Evolutionary conservation across 2,329 filamentous ascomycete genomes (phyloP), one percentile per base, ranked within the genome.

Genomic region (Aspergillus fischeri): DNA sequence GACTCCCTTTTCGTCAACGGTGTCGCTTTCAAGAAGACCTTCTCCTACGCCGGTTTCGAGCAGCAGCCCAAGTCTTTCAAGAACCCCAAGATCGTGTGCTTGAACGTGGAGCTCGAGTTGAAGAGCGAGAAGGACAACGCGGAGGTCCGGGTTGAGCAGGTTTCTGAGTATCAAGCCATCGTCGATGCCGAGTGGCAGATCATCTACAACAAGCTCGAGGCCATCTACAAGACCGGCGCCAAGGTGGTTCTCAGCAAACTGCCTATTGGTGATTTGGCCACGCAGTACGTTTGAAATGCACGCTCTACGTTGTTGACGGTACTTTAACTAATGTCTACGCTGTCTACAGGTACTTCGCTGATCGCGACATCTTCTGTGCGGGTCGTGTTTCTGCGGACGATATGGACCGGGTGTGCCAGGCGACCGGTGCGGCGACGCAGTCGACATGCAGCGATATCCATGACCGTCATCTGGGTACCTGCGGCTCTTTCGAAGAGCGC

Each of bases 61-160:
- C 94, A 99, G 80, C 94, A 99, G 80, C 94, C 94, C 65, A 99
- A 99, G 79, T 87, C 85, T 7, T 97, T 99, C 82, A 86, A 84
- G 73, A 86, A 96, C 77, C 94, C 94, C 60, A 96, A 95, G 82
- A 96, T 99, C 66, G 90, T 97, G 60, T 97, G 93, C 78, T 80
- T 99, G 67, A 99, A 97, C 75, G 94, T 99, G 67, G 94, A 99
- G 79, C 83, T 99, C 60, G 94, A 99, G 80, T 83, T 99, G 67
- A 99, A 99, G 86, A 93, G 91, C 61, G 94, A 99, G 77, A 99
- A 97, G 83, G 94, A 99, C 80, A 99, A 99, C 70, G 94, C 94
- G 58, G 94, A 99, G 80, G 92, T 99, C 62, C 88, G 94, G 58
- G 92, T 99, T 57, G 94, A 97, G 78, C 92, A 97, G 77, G 94